Evolutionary conservation across 306 rosid genomes (phyloP), one percentile per base, ranked within the genome.

Genomic region (Arachis hypogaea): DNA sequence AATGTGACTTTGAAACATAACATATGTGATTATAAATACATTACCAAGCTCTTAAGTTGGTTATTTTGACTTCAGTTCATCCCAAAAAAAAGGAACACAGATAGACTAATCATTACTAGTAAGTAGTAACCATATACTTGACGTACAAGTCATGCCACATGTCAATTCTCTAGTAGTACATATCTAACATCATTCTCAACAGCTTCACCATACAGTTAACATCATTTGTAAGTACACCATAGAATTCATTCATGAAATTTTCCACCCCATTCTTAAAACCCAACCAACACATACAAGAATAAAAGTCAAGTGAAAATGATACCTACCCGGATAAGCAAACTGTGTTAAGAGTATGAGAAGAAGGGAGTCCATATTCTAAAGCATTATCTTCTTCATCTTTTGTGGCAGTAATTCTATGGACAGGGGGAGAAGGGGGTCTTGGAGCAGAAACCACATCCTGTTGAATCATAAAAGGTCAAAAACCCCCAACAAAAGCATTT

Each of bases 401-500:
- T 7, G 99, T 92, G 33, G 98, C 85, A 40, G 89, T 92, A 18
- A 95, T 59, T 87, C 99, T 95, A 85, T 87, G 80, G 44, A 92
- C 89, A 30, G 96, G 98, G 45, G 99, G 99, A 72, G 86, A 95
- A 79, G 87, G 76, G 11, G 99, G 99, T 79, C 99, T 84, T 58
- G 97, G 97, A 60, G 99, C 99, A 66, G 99, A 95, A 73, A 92
- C 85, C 71, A 85, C 85, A 83, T 95, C 99, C 99, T 95, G 63
- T 60, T 41, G 64, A 63, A 70, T 60, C 6, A 70, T 57, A 81
- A 60, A 79, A 22, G 1, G 28, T 22, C 38, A 33, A 33, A 33
- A 33, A 2, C 4, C 38, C 42, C 72, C 47, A 7, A 2, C 7
- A 77, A 46, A 52, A 72, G 30, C 33, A 69, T 43, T 46, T 69